Conservation (phyloP, 2,329 filamentous ascomycete genomes). For the Zymoseptoria ardabiliae region DNA sequence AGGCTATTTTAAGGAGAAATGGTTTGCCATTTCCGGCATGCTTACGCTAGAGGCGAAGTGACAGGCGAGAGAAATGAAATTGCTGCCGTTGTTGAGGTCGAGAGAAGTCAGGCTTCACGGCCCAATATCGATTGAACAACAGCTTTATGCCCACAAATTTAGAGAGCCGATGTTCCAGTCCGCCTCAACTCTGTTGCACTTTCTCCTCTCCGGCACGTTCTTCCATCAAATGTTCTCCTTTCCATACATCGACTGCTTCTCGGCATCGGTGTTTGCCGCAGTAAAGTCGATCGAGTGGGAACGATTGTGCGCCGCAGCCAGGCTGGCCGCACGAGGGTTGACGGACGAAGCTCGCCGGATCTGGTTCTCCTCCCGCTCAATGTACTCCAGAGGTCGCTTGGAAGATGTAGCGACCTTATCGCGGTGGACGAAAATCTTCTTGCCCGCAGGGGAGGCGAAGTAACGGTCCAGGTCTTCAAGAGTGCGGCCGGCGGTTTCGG, state of each 20-base stretch:
- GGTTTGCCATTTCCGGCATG: conserved; percentile 13
- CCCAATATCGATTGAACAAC: not conserved
- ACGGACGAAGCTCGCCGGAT: conserved; percentile 30
- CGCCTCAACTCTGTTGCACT: not conserved
- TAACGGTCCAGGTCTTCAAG: conserved; percentile 29
- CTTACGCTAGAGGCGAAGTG: conserved; percentile 15
- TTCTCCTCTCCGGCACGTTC: not conserved
- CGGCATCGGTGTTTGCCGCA: not conserved
- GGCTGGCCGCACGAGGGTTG: conserved; percentile 23
- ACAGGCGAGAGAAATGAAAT: not conserved
- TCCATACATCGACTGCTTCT: not conserved
- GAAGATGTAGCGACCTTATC: conserved; percentile 43
- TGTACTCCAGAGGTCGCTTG: conserved; percentile 42
- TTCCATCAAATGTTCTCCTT: conserved; percentile 8
- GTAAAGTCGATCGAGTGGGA: not conserved
- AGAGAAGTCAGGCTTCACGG: not conserved
- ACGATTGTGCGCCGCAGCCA: conserved; percentile 13
- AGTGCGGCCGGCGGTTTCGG: conserved; percentile 28
- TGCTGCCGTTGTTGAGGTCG: not conserved
- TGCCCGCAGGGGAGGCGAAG: conserved; percentile 16
- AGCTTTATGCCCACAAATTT: not conserved
- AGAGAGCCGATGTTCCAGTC: no score
- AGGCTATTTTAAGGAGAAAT: conserved; percentile 19
- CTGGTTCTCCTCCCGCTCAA: conserved; percentile 40
- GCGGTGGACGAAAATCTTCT: conserved; percentile 38